Evolutionary conservation across 2,329 filamentous ascomycete species (phyloP).

Genomic region (Penicillium nordicum): DNA sequence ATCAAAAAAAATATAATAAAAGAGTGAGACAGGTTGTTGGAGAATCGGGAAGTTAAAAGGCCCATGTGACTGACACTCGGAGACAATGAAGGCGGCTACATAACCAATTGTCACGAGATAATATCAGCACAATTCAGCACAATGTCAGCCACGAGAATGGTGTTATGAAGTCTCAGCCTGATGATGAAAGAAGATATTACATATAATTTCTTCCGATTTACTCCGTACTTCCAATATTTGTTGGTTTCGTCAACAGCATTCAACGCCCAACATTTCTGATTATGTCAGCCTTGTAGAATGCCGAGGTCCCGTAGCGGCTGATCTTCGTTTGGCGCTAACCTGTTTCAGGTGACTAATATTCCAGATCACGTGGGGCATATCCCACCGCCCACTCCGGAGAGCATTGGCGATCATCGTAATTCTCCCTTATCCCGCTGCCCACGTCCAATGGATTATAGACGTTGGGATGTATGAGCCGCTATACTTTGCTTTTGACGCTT

Average conservation of each 20-base stretch:
- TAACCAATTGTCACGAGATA: conserved; percentile 11
- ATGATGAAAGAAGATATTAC: no score
- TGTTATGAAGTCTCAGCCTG: background rate
- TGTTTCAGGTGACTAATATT: background rate
- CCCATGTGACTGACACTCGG: conserved; percentile 39
- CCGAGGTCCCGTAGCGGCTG: conserved; percentile 23
- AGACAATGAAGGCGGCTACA: conserved; percentile 16
- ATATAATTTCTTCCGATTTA: background rate
- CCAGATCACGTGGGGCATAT: background rate
- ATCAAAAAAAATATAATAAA: background rate
- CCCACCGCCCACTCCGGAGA: conserved; percentile 4
- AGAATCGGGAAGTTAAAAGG: conserved; percentile 27
- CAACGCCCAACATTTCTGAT: conserved; percentile 22
- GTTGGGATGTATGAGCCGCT: conserved; percentile 48
- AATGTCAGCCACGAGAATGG: background rate
- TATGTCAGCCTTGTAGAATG: conserved; percentile 17
- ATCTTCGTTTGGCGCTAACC: conserved; percentile 16
- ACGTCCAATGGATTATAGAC: conserved; percentile 34
- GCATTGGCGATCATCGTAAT: conserved; percentile 4
- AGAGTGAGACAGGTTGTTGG: conserved; percentile 12
- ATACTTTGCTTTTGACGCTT: conserved; percentile 45
- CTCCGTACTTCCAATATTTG: background rate
- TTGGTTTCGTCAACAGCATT: conserved; percentile 10
- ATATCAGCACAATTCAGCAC: conserved; percentile 1
- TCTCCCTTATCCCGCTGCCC: conserved; percentile 17